These are phyloP conservation scores for Solanum bulbocastanum DNA, from an alignment of 257 asterid genomes.

Conservation along the genomic window DNA sequence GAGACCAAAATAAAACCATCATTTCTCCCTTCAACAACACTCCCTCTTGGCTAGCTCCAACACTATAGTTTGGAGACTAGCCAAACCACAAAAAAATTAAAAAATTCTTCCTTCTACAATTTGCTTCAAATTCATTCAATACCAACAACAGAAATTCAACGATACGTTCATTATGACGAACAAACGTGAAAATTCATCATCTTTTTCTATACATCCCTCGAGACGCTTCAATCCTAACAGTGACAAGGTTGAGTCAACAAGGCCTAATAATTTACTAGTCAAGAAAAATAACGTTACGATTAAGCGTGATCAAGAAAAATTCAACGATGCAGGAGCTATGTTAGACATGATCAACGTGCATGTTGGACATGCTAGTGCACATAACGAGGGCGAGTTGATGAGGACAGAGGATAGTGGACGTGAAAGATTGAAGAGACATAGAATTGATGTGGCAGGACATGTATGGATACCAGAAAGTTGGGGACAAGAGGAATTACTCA, in stretches of 20 bases:
- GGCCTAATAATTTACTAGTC: neutral
- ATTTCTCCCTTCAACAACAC: neutral
- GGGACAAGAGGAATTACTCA: slow-evolving; percentile 70
- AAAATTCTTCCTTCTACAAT: neutral
- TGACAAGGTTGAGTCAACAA: neutral
- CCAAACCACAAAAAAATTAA: neutral
- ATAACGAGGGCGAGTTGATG: neutral
- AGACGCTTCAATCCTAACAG: neutral
- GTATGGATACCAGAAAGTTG: slow-evolving; percentile 92
- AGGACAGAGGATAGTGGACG: slow-evolving; percentile 25
- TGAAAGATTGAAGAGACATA: slow-evolving; percentile 73
- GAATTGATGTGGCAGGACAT: slow-evolving; percentile 70
- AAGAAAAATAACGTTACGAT: neutral
- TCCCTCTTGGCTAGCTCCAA: neutral
- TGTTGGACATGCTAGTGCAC: neutral
- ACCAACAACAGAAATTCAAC: neutral
- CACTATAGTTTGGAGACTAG: neutral
- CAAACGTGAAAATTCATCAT: neutral
- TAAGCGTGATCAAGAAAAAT: neutral
- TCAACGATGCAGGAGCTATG: neutral
- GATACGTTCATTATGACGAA: neutral
- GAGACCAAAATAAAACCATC: neutral
- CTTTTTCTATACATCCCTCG: neutral
- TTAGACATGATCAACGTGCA: neutral
- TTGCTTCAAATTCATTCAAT: neutral